A percentile compares a stretch with the other conserved stretches of the same genome.
phyloP scores from a whole-genome alignment of 768 basidiomycete genomes.

The Mycena maculata region DNA sequence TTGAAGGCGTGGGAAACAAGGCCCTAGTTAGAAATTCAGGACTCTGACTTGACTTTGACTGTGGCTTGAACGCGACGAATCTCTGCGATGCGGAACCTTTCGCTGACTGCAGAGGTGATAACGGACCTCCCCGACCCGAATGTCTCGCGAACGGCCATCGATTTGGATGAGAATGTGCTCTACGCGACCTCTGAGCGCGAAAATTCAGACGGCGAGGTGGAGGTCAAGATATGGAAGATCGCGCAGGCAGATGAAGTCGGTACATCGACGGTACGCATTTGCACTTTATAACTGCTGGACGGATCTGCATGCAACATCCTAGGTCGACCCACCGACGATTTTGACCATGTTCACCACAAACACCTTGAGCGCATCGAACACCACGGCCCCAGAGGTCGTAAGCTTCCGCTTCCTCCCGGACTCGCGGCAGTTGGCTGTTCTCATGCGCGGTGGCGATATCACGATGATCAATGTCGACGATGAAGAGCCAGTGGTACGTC shows the following conservation, averaged over 20 bases:
- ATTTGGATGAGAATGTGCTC: conserved; percentile 71
- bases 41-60: conserved; percentile 2
- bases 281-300: background rate
- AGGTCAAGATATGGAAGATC: conserved; percentile 69
- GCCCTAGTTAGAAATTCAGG: background rate
- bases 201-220: conserved; percentile 60
- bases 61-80: conserved; percentile 39
- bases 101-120: conserved; percentile 50
- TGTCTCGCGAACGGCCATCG: conserved; percentile 63
- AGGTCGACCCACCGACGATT: conserved; percentile 36
- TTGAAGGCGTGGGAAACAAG: background rate
- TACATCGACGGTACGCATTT: conserved; percentile 29
- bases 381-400: conserved; percentile 56
- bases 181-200: conserved; percentile 68
- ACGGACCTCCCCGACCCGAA: conserved; percentile 45
- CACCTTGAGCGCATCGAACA: conserved; percentile 38
- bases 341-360: conserved; percentile 53
- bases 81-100: conserved; percentile 63
- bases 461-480: conserved; percentile 70
- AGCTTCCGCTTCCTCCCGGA: conserved; percentile 81
- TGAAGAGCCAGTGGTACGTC: conserved; percentile 56
- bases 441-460: conserved; percentile 88
- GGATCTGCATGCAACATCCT: background rate
- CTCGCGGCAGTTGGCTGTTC: conserved; percentile 68
- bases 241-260: conserved; percentile 37